A percentile compares a stretch with the other conserved stretches of the same genome.
Conservation (phyloP, 371 early-diverging fungal species). For the Mortierella sp. region DNA sequence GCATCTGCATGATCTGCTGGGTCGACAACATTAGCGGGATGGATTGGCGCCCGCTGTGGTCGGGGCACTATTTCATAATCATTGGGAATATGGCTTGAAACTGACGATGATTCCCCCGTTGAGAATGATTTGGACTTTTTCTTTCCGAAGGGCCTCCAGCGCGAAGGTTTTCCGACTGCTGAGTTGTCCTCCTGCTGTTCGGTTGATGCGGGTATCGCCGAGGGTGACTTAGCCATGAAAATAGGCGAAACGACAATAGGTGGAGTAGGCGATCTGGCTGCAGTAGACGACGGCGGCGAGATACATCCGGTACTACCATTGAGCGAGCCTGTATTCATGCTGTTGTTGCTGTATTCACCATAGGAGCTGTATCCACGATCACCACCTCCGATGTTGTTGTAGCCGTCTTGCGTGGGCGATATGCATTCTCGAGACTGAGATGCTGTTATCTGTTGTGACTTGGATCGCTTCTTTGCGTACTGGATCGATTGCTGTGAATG, state of each 20-base stretch:
- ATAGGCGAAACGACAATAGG: constrained; percentile 9
- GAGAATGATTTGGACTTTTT: constrained; percentile 46
- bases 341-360: constrained; percentile 6
- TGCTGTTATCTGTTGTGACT: too few species aligned
- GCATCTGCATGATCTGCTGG: constrained; percentile 12
- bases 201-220: background rate
- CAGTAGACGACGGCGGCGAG: constrained; percentile 12
- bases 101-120: constrained; percentile 5
- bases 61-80: background rate
- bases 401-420: constrained; percentile 8
- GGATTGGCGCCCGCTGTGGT: background rate
- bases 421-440: too few species aligned
- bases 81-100: constrained; percentile 3
- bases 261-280: constrained; percentile 14
- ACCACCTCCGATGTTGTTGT: background rate
- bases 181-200: constrained; percentile 6
- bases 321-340: background rate
- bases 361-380: background rate
- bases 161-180: constrained; percentile 21
- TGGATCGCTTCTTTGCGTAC: constrained; percentile 35
- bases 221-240: constrained; percentile 23
- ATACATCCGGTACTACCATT: constrained; percentile 15
- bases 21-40: constrained; percentile 1
- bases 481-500: background rate
- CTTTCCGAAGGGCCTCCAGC: constrained; percentile 43